A percentile compares a stretch with the other conserved stretches of the same genome.
Conservation (phyloP, 768 basidiomycete genomes). For the Phylloporus sp. region DNA sequence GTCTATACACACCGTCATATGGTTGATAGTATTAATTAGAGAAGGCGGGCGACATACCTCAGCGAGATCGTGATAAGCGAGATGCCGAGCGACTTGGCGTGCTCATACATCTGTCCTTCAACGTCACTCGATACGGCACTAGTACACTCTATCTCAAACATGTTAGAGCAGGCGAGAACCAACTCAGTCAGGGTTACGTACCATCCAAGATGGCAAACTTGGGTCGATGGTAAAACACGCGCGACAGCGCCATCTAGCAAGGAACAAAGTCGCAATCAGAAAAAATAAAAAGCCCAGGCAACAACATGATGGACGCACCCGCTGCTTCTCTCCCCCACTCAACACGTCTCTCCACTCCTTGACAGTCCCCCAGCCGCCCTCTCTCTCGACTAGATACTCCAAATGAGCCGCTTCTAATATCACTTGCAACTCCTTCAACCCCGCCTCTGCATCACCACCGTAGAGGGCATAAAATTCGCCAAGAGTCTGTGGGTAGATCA, state of each 20-base stretch:
- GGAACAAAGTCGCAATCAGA: background rate
- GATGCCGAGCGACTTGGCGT: conserved; percentile 82
- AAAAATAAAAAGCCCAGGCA: background rate
- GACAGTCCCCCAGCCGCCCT: conserved; percentile 83
- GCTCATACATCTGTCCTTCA: conserved; percentile 93
- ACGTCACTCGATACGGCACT: conserved; percentile 95
- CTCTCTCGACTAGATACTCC: conserved; percentile 77
- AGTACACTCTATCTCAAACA: conserved; percentile 66
- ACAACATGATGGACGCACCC: conserved; percentile 38
- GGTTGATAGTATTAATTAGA: background rate
- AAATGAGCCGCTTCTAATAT: conserved; percentile 82
- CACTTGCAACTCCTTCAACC: conserved; percentile 61
- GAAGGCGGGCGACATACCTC: conserved; percentile 42
- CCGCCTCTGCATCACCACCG: conserved; percentile 42
- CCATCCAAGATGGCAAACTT: conserved; percentile 84
- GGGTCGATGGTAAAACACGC: conserved; percentile 87
- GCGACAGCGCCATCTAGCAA: conserved; percentile 77
- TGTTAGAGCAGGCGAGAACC: background rate
- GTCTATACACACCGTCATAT: conserved; percentile 37
- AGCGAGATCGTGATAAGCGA: conserved; percentile 92
- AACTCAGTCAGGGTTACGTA: conserved; percentile 32
- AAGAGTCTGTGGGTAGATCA: conserved; percentile 76
- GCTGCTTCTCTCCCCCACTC: conserved; percentile 95
- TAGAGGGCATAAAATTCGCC: conserved; percentile 67
- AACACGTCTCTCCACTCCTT: conserved; percentile 97